A percentile compares a stretch with the other conserved stretches of the same genome.
phyloP scores from a whole-genome alignment of 1,284 basidiomycete species.

The Rhodotorula sp. region DNA sequence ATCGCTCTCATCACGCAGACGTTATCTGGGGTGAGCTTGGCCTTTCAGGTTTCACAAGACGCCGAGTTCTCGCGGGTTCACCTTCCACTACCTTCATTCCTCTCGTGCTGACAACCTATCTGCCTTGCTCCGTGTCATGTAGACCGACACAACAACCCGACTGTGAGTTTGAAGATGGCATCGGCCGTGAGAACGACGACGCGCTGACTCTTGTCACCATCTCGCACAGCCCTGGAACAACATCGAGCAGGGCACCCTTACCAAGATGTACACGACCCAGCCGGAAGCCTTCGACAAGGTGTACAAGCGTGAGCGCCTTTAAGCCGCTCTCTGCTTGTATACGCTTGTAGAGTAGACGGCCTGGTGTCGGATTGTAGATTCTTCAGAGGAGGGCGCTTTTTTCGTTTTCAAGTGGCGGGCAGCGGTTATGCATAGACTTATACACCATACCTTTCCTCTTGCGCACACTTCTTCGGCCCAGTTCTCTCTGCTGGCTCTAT shows the following conservation, averaged over 20 bases:
- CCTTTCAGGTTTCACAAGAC: no score
- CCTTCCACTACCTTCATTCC: no score
- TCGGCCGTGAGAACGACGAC: neutral
- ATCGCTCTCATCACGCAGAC: conserved; percentile 13
- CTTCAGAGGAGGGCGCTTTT: neutral
- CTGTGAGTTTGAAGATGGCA: neutral
- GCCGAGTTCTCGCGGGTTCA: no score
- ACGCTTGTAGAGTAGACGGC: neutral
- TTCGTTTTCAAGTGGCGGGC: neutral
- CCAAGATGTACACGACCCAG: conserved; percentile 29
- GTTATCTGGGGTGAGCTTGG: conserved; percentile 20
- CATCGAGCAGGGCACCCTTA: conserved; percentile 25
- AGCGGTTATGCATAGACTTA: neutral
- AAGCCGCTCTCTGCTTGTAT: neutral
- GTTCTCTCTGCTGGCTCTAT: no score
- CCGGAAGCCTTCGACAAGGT: conserved; percentile 22
- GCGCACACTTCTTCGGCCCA: neutral
- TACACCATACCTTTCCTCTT: neutral
- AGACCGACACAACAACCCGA: conserved; percentile 22
- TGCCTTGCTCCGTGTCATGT: no score
- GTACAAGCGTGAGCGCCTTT: conserved; percentile 20
- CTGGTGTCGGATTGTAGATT: neutral
- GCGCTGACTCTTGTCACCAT: neutral
- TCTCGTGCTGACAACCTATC: no score
- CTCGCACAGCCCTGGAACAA: conserved; percentile 28